phyloP scores from a whole-genome alignment of 192 early-diverging fungal species.

The Diversispora eburnea region DNA sequence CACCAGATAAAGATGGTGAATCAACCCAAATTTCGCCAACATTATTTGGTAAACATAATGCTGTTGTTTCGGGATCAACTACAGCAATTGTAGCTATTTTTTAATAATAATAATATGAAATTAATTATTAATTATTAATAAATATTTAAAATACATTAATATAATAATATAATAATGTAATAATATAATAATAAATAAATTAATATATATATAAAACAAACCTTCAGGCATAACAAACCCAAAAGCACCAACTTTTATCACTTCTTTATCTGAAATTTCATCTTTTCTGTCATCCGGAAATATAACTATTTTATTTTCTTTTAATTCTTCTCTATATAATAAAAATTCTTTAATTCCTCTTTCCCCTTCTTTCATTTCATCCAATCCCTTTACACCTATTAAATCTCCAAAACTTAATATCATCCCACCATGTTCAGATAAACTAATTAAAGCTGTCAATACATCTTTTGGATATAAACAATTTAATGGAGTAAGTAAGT shows the following conservation, averaged over 20 bases:
- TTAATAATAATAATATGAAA: background rate
- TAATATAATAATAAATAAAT: background rate
- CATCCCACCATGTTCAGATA: slow-evolving; percentile 76
- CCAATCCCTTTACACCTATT: slow-evolving; percentile 43
- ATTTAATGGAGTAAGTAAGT: slow-evolving; percentile 45
- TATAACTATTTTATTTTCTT: slow-evolving; percentile 56
- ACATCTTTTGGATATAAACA: slow-evolving; percentile 45
- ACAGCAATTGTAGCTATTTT: slow-evolving; percentile 63
- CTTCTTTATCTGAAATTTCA: slow-evolving; percentile 29
- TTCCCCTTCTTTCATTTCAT: slow-evolving; percentile 23
- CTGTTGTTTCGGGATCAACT: slow-evolving; percentile 77
- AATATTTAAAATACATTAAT: background rate
- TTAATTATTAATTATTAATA: background rate
- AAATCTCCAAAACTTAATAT: slow-evolving; percentile 69
- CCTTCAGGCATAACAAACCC: slow-evolving; percentile 61
- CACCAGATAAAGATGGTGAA: slow-evolving; percentile 65
- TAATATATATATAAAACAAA: slow-evolving; percentile 26
- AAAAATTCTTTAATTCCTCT: slow-evolving; percentile 41
- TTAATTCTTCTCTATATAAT: slow-evolving; percentile 64
- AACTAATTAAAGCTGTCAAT: slow-evolving; percentile 60
- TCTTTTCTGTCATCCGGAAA: slow-evolving; percentile 41
- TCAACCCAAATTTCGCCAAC: slow-evolving; percentile 87
- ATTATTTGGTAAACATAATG: slow-evolving; percentile 65
- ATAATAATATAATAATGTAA: slow-evolving; percentile 6
- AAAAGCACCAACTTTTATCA: slow-evolving; percentile 49